Evolutionary conservation across 169 alveolate genomes (phyloP).

Genomic region (Eimeria sp.): DNA sequence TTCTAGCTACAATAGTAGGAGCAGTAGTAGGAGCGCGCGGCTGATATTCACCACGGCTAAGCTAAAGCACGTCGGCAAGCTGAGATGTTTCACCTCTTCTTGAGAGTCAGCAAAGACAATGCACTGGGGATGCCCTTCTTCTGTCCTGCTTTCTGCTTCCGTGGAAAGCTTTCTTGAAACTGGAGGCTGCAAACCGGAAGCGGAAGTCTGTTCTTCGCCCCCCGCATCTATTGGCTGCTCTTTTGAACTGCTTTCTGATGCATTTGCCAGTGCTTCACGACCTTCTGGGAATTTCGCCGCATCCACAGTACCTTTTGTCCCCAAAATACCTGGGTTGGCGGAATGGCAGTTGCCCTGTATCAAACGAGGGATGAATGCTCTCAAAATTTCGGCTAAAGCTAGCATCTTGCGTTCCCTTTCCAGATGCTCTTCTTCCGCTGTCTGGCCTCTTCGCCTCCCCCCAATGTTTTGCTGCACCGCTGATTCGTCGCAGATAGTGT

Average conservation of each 20-base stretch:
- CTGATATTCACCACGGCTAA: background rate
- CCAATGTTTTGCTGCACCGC: background rate
- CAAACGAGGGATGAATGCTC: conserved; percentile 25
- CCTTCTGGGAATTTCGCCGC: background rate
- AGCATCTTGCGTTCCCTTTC: conserved; percentile 65
- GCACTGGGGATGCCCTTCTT: conserved; percentile 46
- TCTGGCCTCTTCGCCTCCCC: conserved; percentile 8
- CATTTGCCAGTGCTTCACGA: background rate
- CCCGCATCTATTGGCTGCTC: background rate
- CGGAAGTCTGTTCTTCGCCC: background rate
- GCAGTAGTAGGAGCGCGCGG: background rate
- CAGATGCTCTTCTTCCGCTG: conserved; percentile 25
- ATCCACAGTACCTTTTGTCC: background rate
- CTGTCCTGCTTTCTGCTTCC: background rate
- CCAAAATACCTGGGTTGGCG: background rate
- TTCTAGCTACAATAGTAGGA: background rate
- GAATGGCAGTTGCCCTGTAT: background rate
- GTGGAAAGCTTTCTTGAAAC: background rate
- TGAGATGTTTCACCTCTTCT: conserved; percentile 47
- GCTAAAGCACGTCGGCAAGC: background rate
- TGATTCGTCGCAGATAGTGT: background rate
- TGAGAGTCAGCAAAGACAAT: conserved; percentile 76
- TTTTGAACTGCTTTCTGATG: background rate
- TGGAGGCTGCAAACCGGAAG: background rate
- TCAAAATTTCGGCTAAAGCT: conserved; percentile 57